Conservation (phyloP, 176 grass and related monocot species). For the Eleusine coracana region DNA sequence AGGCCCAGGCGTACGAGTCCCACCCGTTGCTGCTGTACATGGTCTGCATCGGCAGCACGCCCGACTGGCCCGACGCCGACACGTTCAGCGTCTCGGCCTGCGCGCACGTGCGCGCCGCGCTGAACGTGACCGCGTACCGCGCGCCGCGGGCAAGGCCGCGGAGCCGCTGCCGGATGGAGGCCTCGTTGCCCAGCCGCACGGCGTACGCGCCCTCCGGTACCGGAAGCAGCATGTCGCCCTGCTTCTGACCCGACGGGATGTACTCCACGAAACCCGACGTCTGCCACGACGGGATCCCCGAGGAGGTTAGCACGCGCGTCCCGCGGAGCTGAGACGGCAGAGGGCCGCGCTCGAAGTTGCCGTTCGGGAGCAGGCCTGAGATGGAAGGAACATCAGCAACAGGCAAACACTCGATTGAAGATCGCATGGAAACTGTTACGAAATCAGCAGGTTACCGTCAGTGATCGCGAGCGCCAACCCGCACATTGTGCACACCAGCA, state of each 20-base stretch:
- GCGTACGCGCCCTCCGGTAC: constrained; percentile 82
- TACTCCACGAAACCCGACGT: constrained; percentile 79
- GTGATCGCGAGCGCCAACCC: constrained; percentile 43
- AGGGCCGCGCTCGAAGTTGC: constrained; percentile 85
- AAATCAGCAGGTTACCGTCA: constrained; percentile 56
- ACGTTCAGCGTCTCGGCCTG: constrained; percentile 79
- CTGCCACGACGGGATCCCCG: constrained; percentile 68
- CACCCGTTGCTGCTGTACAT: constrained; percentile 96
- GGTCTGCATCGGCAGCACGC: constrained; percentile 73
- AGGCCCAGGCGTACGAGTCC: constrained; percentile 95
- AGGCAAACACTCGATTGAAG: not conserved
- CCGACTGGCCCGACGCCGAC: constrained; percentile 66
- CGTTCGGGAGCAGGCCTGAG: constrained; percentile 78
- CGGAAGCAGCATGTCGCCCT: constrained; percentile 80
- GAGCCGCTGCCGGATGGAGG: constrained; percentile 71
- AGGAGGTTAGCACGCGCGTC: constrained; percentile 59
- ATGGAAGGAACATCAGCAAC: not conserved
- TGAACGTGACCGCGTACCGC: constrained; percentile 81
- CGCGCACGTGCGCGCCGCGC: constrained; percentile 84
- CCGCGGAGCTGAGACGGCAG: constrained; percentile 56
- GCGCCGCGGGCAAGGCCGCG: constrained; percentile 26
- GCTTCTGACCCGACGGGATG: constrained; percentile 74
- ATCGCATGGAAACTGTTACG: not conserved
- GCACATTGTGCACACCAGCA: constrained; percentile 39
- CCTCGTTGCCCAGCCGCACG: constrained; percentile 85